Base-by-base conservation (phyloP, 1,139 yeast species). In the Scheffersomyces segobiensis region DNA sequence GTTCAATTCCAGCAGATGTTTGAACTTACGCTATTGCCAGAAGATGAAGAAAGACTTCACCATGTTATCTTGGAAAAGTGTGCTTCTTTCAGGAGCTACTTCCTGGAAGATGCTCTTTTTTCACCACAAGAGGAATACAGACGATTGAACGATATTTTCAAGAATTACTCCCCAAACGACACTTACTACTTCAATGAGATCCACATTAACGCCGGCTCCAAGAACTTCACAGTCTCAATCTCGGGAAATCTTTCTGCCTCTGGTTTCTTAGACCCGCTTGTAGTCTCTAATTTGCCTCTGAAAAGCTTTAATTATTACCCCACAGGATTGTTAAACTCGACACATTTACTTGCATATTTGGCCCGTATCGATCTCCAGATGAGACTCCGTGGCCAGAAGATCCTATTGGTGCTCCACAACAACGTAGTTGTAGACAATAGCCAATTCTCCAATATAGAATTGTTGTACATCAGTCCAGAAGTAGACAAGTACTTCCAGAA, bases 381-480 rank as follows among this genome's bases (percentile, higher is more conserved):
- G 22, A 52, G 46, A 22, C n/a, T 17, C 10, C 42, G 53, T 21
- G 52, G 55, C 6, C 57, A 56, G 48, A 57, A 46, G 18, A 64
- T 64, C 24, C 49, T 53, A 3, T n/a, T 64, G 7, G 55, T 64
- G 6, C 56, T 60, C 21, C 53, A 62, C 46, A 61, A 63, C 26
- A 59, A 64, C 26, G 51, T 56, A 2, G 39, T 60, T 3, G 47
- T 59, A n/a, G 54, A 59, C 22, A 51, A 52, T 7, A 18, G 46
- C 47, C 65, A 54, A 10, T 70, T 61, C 51, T 59, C 68, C 7
- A 65, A 71, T 56, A 66, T 71, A 46, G 57, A 61, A 4, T 57
- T 71, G n/a, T 54, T 62, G 2, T 65, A 62, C 52, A 57, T 70
- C n/a, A 64, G 63, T 53, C 58, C 64, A 8, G 55, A 56, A 17